phyloP scores from a whole-genome alignment of 2,329 filamentous ascomycete species.

The Huntiella bhutanensis region DNA sequence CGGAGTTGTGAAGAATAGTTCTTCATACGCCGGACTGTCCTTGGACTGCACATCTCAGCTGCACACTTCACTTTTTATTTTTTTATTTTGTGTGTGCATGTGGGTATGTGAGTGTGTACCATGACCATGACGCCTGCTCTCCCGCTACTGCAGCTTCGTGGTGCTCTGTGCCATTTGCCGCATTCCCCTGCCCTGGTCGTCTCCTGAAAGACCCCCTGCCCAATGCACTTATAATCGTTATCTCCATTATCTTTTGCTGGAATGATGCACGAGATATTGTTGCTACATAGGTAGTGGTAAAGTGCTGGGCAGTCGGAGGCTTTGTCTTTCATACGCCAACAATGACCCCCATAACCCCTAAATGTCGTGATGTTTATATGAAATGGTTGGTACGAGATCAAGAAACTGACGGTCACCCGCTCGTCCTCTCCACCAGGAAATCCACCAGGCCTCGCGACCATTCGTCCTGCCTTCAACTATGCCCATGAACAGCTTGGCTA shows the following conservation, averaged over 20 bases:
- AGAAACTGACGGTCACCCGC: constrained; percentile 13
- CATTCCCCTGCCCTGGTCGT: constrained; percentile 2
- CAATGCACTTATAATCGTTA: not conserved
- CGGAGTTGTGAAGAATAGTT: not conserved
- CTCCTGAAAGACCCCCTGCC: constrained; percentile 6
- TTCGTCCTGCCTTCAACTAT: constrained; percentile 8
- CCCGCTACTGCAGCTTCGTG: not conserved
- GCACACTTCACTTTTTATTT: not conserved
- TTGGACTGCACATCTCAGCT: not conserved
- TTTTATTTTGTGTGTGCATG: not conserved
- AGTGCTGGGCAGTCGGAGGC: not conserved
- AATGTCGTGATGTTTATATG: not conserved
- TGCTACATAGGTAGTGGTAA: not conserved
- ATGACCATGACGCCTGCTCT: constrained; percentile 1
- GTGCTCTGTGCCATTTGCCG: constrained; percentile 6
- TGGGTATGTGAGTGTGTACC: not conserved
- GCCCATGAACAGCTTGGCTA: constrained; percentile 8
- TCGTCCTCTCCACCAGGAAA: constrained; percentile 31
- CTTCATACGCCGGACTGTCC: not conserved
- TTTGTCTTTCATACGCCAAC: not conserved
- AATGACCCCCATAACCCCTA: not conserved
- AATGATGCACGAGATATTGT: not conserved
- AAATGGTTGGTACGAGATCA: constrained; percentile 5
- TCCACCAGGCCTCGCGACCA: constrained; percentile 46
- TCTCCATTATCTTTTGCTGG: not conserved